Percentiles rank a stretch among this genome's conserved stretches.
Conservation (phyloP, 805 yeast species). For the Yarrowia sp. region DNA sequence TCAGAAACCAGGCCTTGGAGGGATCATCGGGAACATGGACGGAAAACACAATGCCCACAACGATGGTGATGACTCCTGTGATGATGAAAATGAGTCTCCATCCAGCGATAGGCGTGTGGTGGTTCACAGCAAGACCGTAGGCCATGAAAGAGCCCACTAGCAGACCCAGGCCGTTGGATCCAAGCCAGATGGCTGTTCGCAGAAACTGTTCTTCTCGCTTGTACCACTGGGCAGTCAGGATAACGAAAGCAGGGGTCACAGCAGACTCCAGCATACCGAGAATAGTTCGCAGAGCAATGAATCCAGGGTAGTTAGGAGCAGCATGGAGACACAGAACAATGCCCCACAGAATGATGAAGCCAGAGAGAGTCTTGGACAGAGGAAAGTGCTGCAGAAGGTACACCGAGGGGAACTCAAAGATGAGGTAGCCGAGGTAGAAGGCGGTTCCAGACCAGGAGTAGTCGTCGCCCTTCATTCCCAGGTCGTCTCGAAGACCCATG, state of each 20-base stretch:
- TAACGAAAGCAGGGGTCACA: constrained; percentile 56
- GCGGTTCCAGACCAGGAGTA: constrained; percentile 55
- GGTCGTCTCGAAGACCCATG: constrained; percentile 49
- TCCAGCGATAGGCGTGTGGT: constrained; percentile 38
- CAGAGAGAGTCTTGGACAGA: constrained; percentile 50
- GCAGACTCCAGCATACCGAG: constrained; percentile 54
- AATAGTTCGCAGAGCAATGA: constrained; percentile 49
- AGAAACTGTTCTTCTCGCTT: constrained; percentile 47
- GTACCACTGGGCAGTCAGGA: constrained; percentile 60
- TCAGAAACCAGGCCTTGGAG: constrained; percentile 46
- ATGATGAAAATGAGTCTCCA: constrained; percentile 60
- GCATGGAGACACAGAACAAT: constrained; percentile 53
- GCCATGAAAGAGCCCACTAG: constrained; percentile 50
- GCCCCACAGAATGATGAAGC: constrained; percentile 63
- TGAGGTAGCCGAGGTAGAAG: constrained; percentile 63
- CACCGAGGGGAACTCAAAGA: constrained; percentile 52
- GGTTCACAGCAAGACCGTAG: constrained; percentile 44
- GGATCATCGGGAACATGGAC: constrained; percentile 54
- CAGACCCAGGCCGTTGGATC: constrained; percentile 46
- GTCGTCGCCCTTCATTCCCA: constrained; percentile 46
- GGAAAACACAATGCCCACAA: constrained; percentile 36
- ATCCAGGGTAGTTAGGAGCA: constrained; percentile 46
- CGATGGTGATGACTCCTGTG: constrained; percentile 54
- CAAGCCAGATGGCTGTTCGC: constrained; percentile 46
- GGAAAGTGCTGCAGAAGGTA: constrained; percentile 54